phyloP scores from a whole-genome alignment of 148 eudicot species.

The Rhododendron simsii region DNA sequence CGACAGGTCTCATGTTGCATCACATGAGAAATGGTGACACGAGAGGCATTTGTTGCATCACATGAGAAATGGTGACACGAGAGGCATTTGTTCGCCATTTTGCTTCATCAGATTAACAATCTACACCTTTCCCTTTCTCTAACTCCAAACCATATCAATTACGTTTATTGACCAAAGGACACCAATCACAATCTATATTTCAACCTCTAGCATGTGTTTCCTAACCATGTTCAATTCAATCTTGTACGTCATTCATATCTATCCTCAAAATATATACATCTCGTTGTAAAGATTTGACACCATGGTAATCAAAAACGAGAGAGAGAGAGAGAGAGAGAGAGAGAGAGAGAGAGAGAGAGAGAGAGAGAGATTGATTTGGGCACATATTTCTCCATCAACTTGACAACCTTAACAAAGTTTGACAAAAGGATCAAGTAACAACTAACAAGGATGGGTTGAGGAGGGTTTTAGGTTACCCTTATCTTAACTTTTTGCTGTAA shows the following conservation, averaged over 20 bases:
- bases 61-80: not conserved
- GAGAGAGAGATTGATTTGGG: not conserved
- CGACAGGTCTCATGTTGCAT: not conserved
- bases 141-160: not conserved
- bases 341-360: too few relatives aligned
- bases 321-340: too few relatives aligned
- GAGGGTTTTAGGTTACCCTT: not conserved
- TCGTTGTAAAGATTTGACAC: not conserved
- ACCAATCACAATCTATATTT: not conserved
- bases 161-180: not conserved
- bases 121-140: not conserved
- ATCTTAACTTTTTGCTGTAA: not conserved
- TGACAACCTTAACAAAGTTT: not conserved
- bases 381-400: not conserved
- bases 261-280: not conserved
- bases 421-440: not conserved
- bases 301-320: not conserved
- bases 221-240: not conserved
- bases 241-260: not conserved
- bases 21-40: not conserved
- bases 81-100: not conserved
- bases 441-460: too few relatives aligned
- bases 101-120: not conserved
- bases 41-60: not conserved
- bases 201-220: not conserved